Percentiles rank a stretch among this genome's conserved stretches.
These are phyloP conservation scores for Trypethelium eluteriae DNA, from an alignment of 495 filamentous ascomycete species.

Conservation along the genomic window DNA sequence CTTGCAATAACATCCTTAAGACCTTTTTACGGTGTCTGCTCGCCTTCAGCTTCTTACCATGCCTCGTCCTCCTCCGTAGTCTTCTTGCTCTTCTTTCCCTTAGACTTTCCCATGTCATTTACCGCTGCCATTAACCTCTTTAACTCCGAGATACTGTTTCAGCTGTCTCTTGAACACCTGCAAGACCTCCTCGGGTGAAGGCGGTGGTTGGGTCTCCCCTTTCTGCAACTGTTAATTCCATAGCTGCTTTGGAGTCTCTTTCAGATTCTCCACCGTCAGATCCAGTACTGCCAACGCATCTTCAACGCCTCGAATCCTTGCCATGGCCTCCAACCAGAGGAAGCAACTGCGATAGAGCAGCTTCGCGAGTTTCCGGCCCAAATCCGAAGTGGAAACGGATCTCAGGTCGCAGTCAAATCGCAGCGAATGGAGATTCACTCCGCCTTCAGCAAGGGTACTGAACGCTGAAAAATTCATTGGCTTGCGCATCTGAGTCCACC, in stretches of 20 bases:
- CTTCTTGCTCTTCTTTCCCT: background rate
- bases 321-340: slow-evolving; percentile 30
- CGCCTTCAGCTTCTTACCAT: background rate
- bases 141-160: slow-evolving; percentile 17
- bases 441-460: slow-evolving; percentile 21
- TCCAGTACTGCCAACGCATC: slow-evolving; percentile 17
- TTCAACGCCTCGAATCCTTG: slow-evolving; percentile 22
- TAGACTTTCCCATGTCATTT: background rate
- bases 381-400: too few species aligned
- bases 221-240: too few species aligned
- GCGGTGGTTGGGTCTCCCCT: too few species aligned
- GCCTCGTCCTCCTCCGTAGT: background rate
- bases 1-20: background rate
- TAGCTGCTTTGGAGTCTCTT: too few species aligned
- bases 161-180: slow-evolving; percentile 15
- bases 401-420: slow-evolving; percentile 18
- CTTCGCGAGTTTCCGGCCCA: slow-evolving; percentile 15
- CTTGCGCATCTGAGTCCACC: slow-evolving; percentile 21
- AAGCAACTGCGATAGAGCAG: slow-evolving; percentile 29
- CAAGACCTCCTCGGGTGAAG: background rate
- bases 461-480: slow-evolving; percentile 26
- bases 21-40: background rate
- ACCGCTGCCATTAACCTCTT: background rate
- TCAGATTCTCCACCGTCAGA: too few species aligned
- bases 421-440: slow-evolving; percentile 26